These are phyloP conservation scores for Sarocladium kiliense DNA, from an alignment of 2,329 filamentous ascomycete genomes.

Conservation along the genomic window DNA sequence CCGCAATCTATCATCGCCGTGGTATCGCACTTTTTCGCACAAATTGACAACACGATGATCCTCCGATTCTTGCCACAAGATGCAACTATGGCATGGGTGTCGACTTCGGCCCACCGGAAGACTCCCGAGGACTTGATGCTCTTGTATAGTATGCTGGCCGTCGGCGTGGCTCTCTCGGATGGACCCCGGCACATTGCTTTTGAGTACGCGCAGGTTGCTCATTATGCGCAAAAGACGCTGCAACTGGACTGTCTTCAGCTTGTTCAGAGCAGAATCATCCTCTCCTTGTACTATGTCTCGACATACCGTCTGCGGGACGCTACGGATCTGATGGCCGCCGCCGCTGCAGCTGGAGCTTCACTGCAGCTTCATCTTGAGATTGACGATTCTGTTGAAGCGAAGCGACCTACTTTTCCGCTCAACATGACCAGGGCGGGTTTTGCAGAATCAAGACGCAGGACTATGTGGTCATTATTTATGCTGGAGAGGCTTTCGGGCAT, in stretches of 20 bases:
- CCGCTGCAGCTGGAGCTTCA: slow-evolving; percentile 53
- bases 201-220: slow-evolving; percentile 46
- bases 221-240: slow-evolving; percentile 42
- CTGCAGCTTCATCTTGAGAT: slow-evolving; percentile 61
- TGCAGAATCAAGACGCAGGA: slow-evolving; percentile 63
- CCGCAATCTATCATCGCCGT: slow-evolving; percentile 32
- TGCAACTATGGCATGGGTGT: slow-evolving; percentile 32
- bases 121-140: slow-evolving; percentile 40
- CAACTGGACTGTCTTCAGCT: slow-evolving; percentile 46
- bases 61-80: slow-evolving; percentile 37
- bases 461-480: slow-evolving; percentile 67
- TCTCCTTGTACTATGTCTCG: slow-evolving; percentile 62
- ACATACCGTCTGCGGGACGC: slow-evolving; percentile 53
- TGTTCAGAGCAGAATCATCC: slow-evolving; percentile 61
- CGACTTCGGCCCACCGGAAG: slow-evolving; percentile 28
- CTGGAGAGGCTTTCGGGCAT: slow-evolving; percentile 63
- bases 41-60: slow-evolving; percentile 35
- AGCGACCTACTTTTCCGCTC: slow-evolving; percentile 43
- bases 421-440: slow-evolving; percentile 52
- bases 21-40: slow-evolving; percentile 36
- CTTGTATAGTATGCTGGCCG: slow-evolving; percentile 37
- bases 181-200: slow-evolving; percentile 30
- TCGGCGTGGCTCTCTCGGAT: slow-evolving; percentile 33
- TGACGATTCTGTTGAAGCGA: slow-evolving; percentile 37
- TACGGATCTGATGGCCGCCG: slow-evolving; percentile 59